Evolutionary conservation across 495 filamentous ascomycete species (phyloP), one percentile per base, ranked within the genome.

Genomic region (Saxophila tyrrhenica): DNA sequence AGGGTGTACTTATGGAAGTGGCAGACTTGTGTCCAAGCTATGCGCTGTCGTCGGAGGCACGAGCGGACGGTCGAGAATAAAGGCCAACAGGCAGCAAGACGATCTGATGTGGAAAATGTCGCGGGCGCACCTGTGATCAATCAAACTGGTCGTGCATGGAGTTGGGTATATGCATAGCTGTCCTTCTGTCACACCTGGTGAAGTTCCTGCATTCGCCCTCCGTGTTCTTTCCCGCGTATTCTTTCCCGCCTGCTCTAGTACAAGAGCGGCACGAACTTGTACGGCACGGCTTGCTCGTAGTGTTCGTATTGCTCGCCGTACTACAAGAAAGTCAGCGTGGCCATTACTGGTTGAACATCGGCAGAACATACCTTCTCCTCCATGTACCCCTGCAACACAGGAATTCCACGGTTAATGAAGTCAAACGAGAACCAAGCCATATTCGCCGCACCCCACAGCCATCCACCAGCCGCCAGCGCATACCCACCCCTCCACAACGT

Each of bases 401-500:
- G 61, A 48, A 66, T 64, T 0, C 25, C 59, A 19, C 56, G 38
- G 0, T 29, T 20, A 19, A 44, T 32, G 46, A 65, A 63, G 52
- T 63, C 51, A 9, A 51, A 65, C 0, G 49, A 23, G 47, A 52
- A 54, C 11, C 42, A 52, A 8, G 50, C 55, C 17, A 25, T 54
- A 1, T 50, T 42, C 9, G 23, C 23, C 0, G 53, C 50, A 1
- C 58, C 63, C 63, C 63, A 65, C 8, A 58, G 48, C 57, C 58
- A 65, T 1, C 63, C 63, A 35, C 61, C 61, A 52, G 52, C 58
- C 8, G 62, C 64, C n/a, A 64, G 16, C 25, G 61, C 64, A 48
- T 62, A 64, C 22, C 64, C 62, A 15, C 24, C 43, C 49, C 64
- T 53, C 64, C 64, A 66, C 50, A 66, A 51, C 16, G 59, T 62